These are phyloP conservation scores for Solanum pinnatisectum DNA, from an alignment of 257 asterid species.

Conservation along the genomic window DNA sequence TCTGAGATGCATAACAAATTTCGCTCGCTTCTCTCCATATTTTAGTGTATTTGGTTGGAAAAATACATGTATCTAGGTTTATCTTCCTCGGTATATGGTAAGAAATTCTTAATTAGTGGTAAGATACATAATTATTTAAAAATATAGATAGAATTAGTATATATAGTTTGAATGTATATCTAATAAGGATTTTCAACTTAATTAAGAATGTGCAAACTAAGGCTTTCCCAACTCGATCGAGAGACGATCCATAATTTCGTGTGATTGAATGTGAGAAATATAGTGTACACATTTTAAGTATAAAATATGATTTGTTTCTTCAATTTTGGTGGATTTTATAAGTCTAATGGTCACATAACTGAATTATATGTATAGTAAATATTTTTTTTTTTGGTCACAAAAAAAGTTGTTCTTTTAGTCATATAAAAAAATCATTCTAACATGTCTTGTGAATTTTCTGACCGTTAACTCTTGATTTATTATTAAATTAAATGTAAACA, in stretches of 20 bases:
- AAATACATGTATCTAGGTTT: neutral
- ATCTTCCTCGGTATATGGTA: neutral
- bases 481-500: neutral
- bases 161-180: neutral
- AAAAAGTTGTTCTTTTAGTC: neutral
- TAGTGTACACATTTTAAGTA: neutral
- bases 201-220: neutral
- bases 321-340: neutral
- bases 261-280: neutral
- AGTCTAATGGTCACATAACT: neutral
- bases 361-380: neutral
- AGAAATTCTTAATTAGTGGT: neutral
- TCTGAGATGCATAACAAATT: neutral
- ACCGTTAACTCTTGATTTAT: neutral
- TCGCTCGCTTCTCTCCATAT: neutral
- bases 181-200: neutral
- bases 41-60: no score
- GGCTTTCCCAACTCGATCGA: neutral
- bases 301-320: neutral
- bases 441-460: neutral
- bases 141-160: no score
- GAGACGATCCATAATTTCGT: neutral
- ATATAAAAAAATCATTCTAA: neutral
- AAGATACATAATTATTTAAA: no score
- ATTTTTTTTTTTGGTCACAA: neutral